These are phyloP conservation scores for Podospora appendiculata DNA, from an alignment of 495 filamentous ascomycete species.

Conservation along the genomic window DNA sequence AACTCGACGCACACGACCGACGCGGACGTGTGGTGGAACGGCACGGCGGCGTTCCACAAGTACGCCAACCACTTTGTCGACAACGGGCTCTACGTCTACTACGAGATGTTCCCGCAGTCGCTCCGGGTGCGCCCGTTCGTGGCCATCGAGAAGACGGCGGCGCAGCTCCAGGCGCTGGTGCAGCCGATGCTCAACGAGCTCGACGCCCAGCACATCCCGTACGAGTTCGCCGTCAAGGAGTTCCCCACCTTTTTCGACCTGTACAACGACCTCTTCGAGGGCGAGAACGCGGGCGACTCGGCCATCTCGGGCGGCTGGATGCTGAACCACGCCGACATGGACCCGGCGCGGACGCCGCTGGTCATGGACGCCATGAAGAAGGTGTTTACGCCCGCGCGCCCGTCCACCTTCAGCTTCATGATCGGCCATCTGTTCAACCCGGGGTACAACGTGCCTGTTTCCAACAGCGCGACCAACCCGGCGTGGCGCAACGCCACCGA, in stretches of 20 bases:
- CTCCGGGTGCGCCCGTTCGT: constrained; percentile 27
- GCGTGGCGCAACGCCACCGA: constrained; percentile 35
- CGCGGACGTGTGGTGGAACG: constrained; percentile 34
- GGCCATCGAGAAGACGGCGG: constrained; percentile 20
- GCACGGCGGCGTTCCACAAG: constrained; percentile 35
- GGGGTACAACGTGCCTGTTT: constrained; percentile 19
- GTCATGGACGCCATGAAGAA: constrained; percentile 28
- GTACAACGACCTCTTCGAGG: constrained; percentile 32
- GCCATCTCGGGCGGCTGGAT: constrained; percentile 32
- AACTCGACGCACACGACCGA: constrained; percentile 22
- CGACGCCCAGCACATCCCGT: constrained; percentile 11
- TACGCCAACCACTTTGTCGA: constrained; percentile 33
- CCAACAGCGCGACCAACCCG: constrained; percentile 42
- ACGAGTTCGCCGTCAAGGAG: constrained; percentile 17
- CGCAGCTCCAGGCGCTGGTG: constrained; percentile 21
- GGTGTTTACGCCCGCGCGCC: constrained; percentile 9
- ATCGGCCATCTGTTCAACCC: constrained; percentile 37
- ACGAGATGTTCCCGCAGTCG: constrained; percentile 18
- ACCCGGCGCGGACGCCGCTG: constrained; percentile 19
- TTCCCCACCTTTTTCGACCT: constrained; percentile 31
- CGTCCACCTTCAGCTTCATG: constrained; percentile 14
- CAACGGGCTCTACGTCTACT: constrained; percentile 37
- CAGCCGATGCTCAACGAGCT: constrained; percentile 32
- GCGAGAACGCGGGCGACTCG: constrained; percentile 14
- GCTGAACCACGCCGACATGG: constrained; percentile 28